These are phyloP conservation scores for Adansonia digitata DNA, from an alignment of 345 rosid species.

Conservation along the genomic window DNA sequence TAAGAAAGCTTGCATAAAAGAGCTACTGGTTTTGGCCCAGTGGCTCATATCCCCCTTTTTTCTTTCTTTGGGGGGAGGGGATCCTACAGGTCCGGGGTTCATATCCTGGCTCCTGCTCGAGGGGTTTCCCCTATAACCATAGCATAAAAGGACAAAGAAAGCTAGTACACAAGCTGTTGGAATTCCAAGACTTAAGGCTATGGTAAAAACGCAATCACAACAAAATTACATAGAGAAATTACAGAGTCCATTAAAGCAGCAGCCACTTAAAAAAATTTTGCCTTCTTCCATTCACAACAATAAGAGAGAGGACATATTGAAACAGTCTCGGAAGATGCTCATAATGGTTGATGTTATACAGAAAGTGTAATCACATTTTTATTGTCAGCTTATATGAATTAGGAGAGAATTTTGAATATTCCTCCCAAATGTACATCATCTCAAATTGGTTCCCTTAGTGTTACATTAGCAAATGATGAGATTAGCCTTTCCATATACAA, in stretches of 20 bases:
- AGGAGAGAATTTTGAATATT: background rate
- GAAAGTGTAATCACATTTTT: background rate
- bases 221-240: background rate
- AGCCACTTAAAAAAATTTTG: background rate
- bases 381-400: background rate
- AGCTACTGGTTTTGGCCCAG: background rate
- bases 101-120: too few relatives aligned
- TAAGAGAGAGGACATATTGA: background rate
- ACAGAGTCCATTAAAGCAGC: background rate
- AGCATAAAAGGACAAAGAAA: background rate
- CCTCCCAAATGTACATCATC: background rate
- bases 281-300: background rate
- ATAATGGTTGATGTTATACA: background rate
- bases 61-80: too few relatives aligned
- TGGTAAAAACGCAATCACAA: background rate
- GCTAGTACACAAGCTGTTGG: background rate
- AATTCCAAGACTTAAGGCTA: background rate
- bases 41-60: background rate
- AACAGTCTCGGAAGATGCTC: background rate
- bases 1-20: background rate
- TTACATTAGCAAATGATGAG: background rate
- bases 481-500: background rate
- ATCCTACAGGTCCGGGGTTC: too few relatives aligned
- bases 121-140: too few relatives aligned
- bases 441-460: too few relatives aligned